Percentiles rank a stretch among this genome's conserved stretches.
These are phyloP conservation scores for Andrographis paniculata DNA, from an alignment of 305 asterid genomes.

Conservation along the genomic window DNA sequence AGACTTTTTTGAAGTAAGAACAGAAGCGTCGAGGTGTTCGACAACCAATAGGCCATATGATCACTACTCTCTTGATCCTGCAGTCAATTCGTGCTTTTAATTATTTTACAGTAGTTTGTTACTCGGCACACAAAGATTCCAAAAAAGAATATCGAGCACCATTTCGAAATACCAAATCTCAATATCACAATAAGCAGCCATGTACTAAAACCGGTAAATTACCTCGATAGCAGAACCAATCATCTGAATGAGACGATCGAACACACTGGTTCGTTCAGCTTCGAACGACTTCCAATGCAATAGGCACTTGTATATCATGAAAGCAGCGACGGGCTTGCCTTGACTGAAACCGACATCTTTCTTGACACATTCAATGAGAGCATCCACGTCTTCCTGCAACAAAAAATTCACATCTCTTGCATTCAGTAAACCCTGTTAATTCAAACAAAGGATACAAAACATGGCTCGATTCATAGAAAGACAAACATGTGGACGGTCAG, in stretches of 20 bases:
- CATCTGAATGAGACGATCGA: conserved; percentile 97
- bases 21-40: conserved; percentile 65
- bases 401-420: conserved; percentile 17
- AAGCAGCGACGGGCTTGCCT: conserved; percentile 97
- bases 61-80: conserved; percentile 77
- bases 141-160: no score
- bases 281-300: conserved; percentile 98
- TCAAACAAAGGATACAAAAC: conserved; percentile 13
- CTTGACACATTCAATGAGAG: conserved; percentile 79
- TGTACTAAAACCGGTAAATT: conserved; percentile 13
- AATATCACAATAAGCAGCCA: no score
- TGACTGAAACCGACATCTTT: conserved; percentile 94
- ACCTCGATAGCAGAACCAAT: conserved; percentile 98
- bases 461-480: conserved; percentile 13
- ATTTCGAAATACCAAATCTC: no score
- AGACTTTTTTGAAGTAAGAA: conserved; percentile 73
- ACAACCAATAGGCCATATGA: conserved; percentile 80
- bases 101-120: background rate
- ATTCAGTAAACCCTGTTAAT: conserved; percentile 16
- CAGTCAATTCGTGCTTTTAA: conserved; percentile 19
- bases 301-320: conserved; percentile 93
- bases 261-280: conserved; percentile 97
- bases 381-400: conserved; percentile 91
- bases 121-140: no score
- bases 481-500: conserved; percentile 70